Conservation (phyloP, 352 stramenopile genomes). For the Pythium oligandrum region DNA sequence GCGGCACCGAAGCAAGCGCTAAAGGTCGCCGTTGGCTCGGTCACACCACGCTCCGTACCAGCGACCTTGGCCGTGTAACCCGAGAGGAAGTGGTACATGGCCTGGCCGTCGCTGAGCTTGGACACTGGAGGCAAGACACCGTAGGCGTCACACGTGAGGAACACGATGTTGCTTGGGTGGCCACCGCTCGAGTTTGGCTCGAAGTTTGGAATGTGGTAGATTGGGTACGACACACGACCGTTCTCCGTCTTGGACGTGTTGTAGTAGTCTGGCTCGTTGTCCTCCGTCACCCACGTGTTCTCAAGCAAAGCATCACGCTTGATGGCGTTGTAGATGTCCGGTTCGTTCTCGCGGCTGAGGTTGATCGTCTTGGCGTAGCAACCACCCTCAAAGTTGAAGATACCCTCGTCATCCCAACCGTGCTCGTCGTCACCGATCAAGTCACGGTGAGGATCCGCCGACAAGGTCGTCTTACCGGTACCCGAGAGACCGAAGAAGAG, state of each 20-base stretch:
- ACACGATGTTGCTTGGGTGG: constrained; percentile 97
- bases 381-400: constrained; percentile 99
- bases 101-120: constrained; percentile 91
- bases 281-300: constrained; percentile 89
- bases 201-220: constrained; percentile 98
- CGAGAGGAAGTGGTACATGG: constrained; percentile 98
- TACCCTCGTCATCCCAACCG: constrained; percentile 96
- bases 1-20: constrained; percentile 96
- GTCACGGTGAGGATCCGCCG: constrained; percentile 83
- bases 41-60: constrained; percentile 96
- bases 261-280: constrained; percentile 91
- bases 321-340: constrained; percentile 98
- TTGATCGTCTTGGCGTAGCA: constrained; percentile 99
- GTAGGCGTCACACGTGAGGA: constrained; percentile 98
- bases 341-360: constrained; percentile 93
- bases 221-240: constrained; percentile 98
- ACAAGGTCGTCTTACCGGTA: constrained; percentile 90
- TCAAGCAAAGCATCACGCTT: constrained; percentile 96
- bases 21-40: constrained; percentile 95
- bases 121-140: constrained; percentile 96
- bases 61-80: constrained; percentile 99
- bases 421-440: constrained; percentile 91
- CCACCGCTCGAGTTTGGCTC: constrained; percentile 83
- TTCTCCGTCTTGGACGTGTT: constrained; percentile 97
- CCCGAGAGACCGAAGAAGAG: constrained; percentile 96